Evolutionary conservation across 2,329 filamentous ascomycete genomes (phyloP).

Genomic region (Alternaria conjuncta): DNA sequence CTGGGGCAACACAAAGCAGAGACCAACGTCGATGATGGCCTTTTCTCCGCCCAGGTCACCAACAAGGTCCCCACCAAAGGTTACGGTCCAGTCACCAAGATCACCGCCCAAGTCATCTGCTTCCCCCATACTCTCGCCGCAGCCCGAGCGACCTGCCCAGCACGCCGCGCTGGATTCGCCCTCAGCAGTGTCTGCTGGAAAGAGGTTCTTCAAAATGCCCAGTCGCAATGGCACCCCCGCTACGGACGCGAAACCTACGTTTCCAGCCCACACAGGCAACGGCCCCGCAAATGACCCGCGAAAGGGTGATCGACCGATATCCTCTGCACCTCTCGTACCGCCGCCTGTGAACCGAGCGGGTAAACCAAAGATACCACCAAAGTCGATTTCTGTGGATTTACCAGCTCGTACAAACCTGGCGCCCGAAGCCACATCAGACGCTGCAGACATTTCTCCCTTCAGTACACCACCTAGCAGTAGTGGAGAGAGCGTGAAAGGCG

Average conservation of each 20-base stretch:
- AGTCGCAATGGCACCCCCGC: constrained; percentile 52
- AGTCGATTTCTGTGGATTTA: constrained; percentile 45
- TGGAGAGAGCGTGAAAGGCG: constrained; percentile 59
- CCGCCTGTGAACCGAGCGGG: constrained; percentile 82
- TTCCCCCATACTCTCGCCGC: constrained; percentile 41
- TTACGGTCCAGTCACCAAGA: constrained; percentile 72
- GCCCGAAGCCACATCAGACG: constrained; percentile 51
- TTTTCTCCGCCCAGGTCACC: constrained; percentile 55
- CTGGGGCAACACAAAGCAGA: constrained; percentile 45
- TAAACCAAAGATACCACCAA: constrained; percentile 71
- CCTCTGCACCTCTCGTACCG: constrained; percentile 56
- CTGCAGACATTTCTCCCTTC: constrained; percentile 74
- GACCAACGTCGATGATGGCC: constrained; percentile 58
- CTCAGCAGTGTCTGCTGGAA: constrained; percentile 23
- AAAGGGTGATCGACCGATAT: constrained; percentile 47
- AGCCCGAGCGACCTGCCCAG: constrained; percentile 34
- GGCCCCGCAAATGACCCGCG: constrained; percentile 34
- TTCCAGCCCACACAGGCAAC: constrained; percentile 21
- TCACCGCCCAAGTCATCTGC: constrained; percentile 64
- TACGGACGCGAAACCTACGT: constrained; percentile 46
- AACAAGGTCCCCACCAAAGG: constrained; percentile 65
- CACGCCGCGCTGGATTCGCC: constrained; percentile 36
- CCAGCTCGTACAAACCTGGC: constrained; percentile 34
- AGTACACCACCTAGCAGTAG: constrained; percentile 83
- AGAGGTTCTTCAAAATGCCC: constrained; percentile 45